Conservation (phyloP, 352 stramenopile species). For the Phytophthora sp. region DNA sequence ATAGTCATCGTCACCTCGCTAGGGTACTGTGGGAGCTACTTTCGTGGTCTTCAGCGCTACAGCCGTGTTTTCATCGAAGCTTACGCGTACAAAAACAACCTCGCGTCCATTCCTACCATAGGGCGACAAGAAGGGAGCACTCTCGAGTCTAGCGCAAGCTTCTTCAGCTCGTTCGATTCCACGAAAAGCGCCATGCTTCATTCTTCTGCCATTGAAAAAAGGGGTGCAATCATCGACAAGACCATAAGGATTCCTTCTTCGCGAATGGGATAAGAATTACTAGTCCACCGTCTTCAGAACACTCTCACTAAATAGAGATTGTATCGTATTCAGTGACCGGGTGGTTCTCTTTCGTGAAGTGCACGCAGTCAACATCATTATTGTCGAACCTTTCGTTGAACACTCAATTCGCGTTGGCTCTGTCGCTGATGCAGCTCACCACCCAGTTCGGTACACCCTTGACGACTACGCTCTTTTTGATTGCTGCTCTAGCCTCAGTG, state of each 20-base stretch:
- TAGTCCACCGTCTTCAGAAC: neutral
- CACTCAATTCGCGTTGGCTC: conserved; percentile 3
- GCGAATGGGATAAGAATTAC: neutral
- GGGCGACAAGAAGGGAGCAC: neutral
- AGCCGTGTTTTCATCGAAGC: neutral
- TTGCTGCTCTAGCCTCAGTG: conserved; percentile 10
- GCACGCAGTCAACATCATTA: conserved; percentile 8
- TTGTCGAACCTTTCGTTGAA: conserved; percentile 22
- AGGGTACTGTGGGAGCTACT: neutral
- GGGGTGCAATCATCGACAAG: too few species aligned
- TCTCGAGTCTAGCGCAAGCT: neutral
- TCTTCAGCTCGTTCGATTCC: neutral
- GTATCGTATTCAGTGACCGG: too few species aligned
- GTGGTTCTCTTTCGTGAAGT: too few species aligned
- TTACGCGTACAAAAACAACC: too few species aligned
- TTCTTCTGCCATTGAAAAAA: too few species aligned
- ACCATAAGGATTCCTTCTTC: too few species aligned
- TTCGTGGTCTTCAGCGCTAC: neutral
- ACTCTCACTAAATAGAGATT: too few species aligned
- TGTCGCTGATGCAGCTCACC: conserved; percentile 11
- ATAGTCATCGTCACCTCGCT: neutral
- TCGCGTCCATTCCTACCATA: neutral
- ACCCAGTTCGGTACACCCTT: neutral
- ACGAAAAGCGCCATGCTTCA: neutral
- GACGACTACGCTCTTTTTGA: conserved; percentile 3